Base-by-base conservation (phyloP, 225 moss, liverwort and hornwort species). In the Asterella californica region DNA sequence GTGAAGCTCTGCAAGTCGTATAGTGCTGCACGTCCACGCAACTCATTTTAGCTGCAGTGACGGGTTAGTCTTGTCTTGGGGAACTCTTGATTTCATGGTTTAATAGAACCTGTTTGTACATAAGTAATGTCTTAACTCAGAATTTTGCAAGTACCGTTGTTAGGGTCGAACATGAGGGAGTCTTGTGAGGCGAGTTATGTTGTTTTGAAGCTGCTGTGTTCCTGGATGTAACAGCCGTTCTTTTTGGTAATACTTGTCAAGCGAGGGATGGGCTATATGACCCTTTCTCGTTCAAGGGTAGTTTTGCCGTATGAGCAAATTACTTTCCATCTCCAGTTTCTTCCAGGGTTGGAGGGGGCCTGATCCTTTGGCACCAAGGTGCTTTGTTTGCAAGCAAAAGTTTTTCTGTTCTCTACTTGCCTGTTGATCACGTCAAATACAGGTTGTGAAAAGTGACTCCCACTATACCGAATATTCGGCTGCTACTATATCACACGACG, bases 241-340 rank as follows among this genome's bases (percentile, higher is more conserved):
- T 87, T 94, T 46, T 96, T 96, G 79, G 96, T 94, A 42, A 85
- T 96, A 81, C 96, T 94, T 78, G 81, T 96, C 70, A 90, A 85
- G 82, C 91, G 92, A 78, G 91, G 87, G 47, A 79, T 81, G 85
- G 96, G 96, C n/a, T 94, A 90, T 53, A 84, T 96, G 77, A 91
- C 96, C 36, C 85, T 96, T 72, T 87, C n/a, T 96, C 72, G 88
- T 91, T 73, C 96, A 96, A 93, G 96, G 93, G 94, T 81, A 47
- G 77, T 49, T 47, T 60, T 29, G 59, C 36, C 61, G n/a, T 60
- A n/a, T 19, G 15, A 61, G 32, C 52, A 54, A 48, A 18, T 33
- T 21, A 0, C 15, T 49, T 52, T 73, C 32, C 29, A 33, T 10
- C 48, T 52, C 15, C 29, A 17, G 17, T 54, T 53, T 27, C 33